Evolutionary conservation across 352 stramenopile genomes (phyloP).

Genomic region (Globisporangium uncinulatum): DNA sequence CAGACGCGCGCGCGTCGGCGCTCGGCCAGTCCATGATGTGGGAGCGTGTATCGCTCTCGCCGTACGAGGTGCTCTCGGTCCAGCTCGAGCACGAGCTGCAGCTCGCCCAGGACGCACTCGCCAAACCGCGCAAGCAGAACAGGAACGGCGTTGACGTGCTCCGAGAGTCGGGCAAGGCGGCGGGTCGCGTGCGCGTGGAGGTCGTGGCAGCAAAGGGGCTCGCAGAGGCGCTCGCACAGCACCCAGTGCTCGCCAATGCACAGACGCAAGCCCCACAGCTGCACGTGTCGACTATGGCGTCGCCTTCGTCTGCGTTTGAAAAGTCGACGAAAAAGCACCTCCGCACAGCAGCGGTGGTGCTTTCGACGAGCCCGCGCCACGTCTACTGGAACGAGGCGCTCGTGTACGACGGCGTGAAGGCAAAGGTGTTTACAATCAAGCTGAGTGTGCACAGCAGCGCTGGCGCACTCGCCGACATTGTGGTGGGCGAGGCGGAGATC

Average conservation of each 20-base stretch:
- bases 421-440: slow-evolving; percentile 60
- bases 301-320: slow-evolving; percentile 54
- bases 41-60: slow-evolving; percentile 75
- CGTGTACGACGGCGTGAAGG: slow-evolving; percentile 62
- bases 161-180: slow-evolving; percentile 45
- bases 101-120: slow-evolving; percentile 35
- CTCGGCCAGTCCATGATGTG: slow-evolving; percentile 64
- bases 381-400: slow-evolving; percentile 49
- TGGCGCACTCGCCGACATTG: slow-evolving; percentile 56
- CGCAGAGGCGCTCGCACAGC: slow-evolving; percentile 22
- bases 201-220: slow-evolving; percentile 40
- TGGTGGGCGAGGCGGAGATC: slow-evolving; percentile 62
- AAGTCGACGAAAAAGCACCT: slow-evolving; percentile 68
- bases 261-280: slow-evolving; percentile 19
- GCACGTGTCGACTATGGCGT: slow-evolving; percentile 58
- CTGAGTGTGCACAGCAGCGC: slow-evolving; percentile 50
- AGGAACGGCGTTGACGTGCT: slow-evolving; percentile 73
- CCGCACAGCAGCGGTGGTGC: slow-evolving; percentile 26
- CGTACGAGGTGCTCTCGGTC: slow-evolving; percentile 60
- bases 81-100: slow-evolving; percentile 68
- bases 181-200: slow-evolving; percentile 41
- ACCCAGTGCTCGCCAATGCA: slow-evolving; percentile 24
- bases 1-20: slow-evolving; percentile 32
- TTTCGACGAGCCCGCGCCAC: slow-evolving; percentile 13
- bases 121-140: slow-evolving; percentile 41